Conservation (phyloP, 805 yeast species). For the Wickerhamomyces hampshirensis region DNA sequence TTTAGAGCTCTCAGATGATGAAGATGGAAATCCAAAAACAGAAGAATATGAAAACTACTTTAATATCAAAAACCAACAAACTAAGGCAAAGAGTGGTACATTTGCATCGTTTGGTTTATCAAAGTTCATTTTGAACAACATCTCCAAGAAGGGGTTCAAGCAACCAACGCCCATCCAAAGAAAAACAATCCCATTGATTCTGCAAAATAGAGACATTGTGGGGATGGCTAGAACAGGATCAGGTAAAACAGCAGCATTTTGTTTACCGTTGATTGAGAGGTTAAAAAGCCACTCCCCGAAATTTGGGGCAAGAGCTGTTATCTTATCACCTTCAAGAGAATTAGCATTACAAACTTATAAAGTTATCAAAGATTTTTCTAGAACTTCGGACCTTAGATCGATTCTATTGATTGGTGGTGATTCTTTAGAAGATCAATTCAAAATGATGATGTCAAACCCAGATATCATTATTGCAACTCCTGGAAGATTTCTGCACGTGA, state of each 20-base stretch:
- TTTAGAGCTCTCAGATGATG: slow-evolving; percentile 51
- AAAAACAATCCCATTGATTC: slow-evolving; percentile 85
- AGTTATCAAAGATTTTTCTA: slow-evolving; percentile 83
- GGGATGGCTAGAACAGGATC: slow-evolving; percentile 99
- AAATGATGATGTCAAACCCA: slow-evolving; percentile 89
- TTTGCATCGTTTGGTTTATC: slow-evolving; percentile 90
- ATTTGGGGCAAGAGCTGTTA: slow-evolving; percentile 84
- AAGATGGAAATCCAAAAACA: slow-evolving; percentile 28
- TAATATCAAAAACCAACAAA: slow-evolving; percentile 38
- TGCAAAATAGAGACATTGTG: slow-evolving; percentile 88
- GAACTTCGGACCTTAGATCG: slow-evolving; percentile 77
- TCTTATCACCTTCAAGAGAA: slow-evolving; percentile 94
- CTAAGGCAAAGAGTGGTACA: slow-evolving; percentile 70
- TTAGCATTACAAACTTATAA: slow-evolving; percentile 89
- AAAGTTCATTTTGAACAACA: slow-evolving; percentile 60
- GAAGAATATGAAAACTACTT: slow-evolving; percentile 41
- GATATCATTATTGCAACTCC: slow-evolving; percentile 96
- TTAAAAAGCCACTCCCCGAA: slow-evolving; percentile 79
- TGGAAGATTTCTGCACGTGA: slow-evolving; percentile 92
- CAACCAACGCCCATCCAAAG: slow-evolving; percentile 98
- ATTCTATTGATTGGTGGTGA: slow-evolving; percentile 94
- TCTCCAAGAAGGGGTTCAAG: slow-evolving; percentile 79
- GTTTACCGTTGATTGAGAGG: slow-evolving; percentile 83
- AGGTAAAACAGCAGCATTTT: slow-evolving; percentile 97
- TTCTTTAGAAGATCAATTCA: slow-evolving; percentile 93